Evolutionary conservation across 192 early-diverging fungal species (phyloP).

Genomic region (Entomortierella beljakovae): DNA sequence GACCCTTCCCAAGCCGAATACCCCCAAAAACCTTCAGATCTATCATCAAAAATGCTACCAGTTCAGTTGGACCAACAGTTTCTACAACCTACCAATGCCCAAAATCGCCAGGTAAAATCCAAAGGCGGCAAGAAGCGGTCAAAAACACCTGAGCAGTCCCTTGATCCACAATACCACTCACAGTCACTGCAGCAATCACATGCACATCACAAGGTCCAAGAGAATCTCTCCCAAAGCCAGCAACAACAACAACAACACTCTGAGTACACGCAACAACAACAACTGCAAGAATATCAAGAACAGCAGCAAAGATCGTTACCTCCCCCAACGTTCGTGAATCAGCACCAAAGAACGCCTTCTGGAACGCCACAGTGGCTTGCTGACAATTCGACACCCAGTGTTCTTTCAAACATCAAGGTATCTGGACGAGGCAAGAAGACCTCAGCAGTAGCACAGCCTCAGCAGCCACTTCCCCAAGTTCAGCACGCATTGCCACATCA

Average conservation of each 20-base stretch:
- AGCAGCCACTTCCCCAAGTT: background rate
- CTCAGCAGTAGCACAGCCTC: background rate
- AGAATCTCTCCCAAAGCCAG: too few species aligned
- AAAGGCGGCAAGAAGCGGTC: slow-evolving; percentile 9
- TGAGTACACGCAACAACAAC: slow-evolving; percentile 1
- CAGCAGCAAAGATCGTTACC: slow-evolving; percentile 22
- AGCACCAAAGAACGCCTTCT: slow-evolving; percentile 48
- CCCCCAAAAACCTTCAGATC: too few species aligned
- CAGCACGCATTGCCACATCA: slow-evolving; percentile 7
- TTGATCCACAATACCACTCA: slow-evolving; percentile 5
- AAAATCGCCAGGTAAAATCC: slow-evolving; percentile 1
- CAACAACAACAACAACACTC: slow-evolving; percentile 6
- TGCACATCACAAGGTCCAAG: background rate
- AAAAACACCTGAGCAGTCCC: background rate
- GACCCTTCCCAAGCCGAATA: too few species aligned
- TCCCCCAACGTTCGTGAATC: slow-evolving; percentile 36
- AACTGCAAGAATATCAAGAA: slow-evolving; percentile 5
- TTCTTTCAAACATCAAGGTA: slow-evolving; percentile 29
- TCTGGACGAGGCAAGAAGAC: slow-evolving; percentile 27
- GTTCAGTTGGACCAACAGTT: background rate
- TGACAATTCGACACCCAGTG: slow-evolving; percentile 29
- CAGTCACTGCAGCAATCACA: slow-evolving; percentile 5
- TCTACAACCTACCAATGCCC: background rate
- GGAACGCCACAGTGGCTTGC: slow-evolving; percentile 49
- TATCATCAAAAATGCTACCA: too few species aligned